Conservation (phyloP, 805 yeast species). For the Candida namnaoensis region DNA sequence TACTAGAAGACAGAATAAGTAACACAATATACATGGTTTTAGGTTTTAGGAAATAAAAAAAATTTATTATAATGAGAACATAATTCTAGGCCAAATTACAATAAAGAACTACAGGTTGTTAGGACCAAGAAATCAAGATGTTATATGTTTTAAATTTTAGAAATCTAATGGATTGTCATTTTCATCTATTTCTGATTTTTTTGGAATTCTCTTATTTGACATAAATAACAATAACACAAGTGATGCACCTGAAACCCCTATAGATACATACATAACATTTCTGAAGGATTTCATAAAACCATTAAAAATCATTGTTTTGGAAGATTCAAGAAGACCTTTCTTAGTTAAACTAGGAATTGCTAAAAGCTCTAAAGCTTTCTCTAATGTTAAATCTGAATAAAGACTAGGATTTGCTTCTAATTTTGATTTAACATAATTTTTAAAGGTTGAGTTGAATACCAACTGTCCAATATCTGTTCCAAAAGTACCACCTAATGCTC, state of each 20-base stretch:
- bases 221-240: slow-evolving; percentile 26
- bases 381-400: neutral
- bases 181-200: too few relatives aligned
- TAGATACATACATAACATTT: slow-evolving; percentile 29
- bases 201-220: slow-evolving; percentile 35
- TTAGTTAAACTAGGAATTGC: slow-evolving; percentile 3
- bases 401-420: neutral
- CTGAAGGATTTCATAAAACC: slow-evolving; percentile 27
- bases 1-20: too few relatives aligned
- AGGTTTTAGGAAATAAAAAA: too few relatives aligned
- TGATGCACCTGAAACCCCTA: slow-evolving; percentile 26
- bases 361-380: neutral
- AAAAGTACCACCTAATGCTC: slow-evolving; percentile 34
- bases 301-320: slow-evolving; percentile 7
- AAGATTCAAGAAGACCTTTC: too few relatives aligned
- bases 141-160: too few relatives aligned
- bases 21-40: too few relatives aligned
- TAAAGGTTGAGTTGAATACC: slow-evolving; percentile 24
- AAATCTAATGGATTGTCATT: too few relatives aligned
- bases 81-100: too few relatives aligned
- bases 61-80: too few relatives aligned
- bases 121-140: too few relatives aligned
- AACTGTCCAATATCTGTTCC: slow-evolving; percentile 28
- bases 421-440: slow-evolving; percentile 7
- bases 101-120: too few relatives aligned